These are phyloP conservation scores for Xylariaceae sp. DNA, from an alignment of 2,329 filamentous ascomycete species.

Conservation along the genomic window DNA sequence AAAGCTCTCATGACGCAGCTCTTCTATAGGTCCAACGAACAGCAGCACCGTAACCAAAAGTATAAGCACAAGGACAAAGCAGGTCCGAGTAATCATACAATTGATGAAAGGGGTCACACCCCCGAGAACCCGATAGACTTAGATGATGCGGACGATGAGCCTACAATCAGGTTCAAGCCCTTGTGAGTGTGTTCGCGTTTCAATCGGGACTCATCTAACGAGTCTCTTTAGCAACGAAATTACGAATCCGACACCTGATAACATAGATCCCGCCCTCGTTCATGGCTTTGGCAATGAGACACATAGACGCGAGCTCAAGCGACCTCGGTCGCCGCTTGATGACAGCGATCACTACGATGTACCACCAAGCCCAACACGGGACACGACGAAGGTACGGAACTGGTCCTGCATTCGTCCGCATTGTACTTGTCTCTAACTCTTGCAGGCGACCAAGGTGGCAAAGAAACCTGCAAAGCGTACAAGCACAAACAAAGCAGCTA, in stretches of 20 bases:
- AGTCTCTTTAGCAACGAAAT: neutral
- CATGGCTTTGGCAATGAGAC: neutral
- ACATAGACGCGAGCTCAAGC: neutral
- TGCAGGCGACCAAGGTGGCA: neutral
- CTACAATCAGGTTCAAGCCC: neutral
- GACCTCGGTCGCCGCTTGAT: neutral
- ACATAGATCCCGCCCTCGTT: no score
- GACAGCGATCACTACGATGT: neutral
- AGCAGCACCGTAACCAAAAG: neutral
- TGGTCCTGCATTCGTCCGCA: neutral
- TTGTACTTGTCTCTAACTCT: neutral
- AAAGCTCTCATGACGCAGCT: neutral
- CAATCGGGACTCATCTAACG: neutral
- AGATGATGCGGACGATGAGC: neutral
- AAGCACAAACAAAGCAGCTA: neutral
- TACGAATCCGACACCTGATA: neutral
- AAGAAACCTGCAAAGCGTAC: neutral
- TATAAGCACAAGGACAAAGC: neutral
- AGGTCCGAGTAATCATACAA: neutral
- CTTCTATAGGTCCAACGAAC: neutral
- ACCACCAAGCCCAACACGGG: neutral
- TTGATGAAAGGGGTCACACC: neutral
- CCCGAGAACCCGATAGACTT: neutral
- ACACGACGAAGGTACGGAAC: neutral
- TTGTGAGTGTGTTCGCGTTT: neutral